phyloP scores from a whole-genome alignment of 225 moss, liverwort and hornwort species.

The Pseudoscleropodium purum region DNA sequence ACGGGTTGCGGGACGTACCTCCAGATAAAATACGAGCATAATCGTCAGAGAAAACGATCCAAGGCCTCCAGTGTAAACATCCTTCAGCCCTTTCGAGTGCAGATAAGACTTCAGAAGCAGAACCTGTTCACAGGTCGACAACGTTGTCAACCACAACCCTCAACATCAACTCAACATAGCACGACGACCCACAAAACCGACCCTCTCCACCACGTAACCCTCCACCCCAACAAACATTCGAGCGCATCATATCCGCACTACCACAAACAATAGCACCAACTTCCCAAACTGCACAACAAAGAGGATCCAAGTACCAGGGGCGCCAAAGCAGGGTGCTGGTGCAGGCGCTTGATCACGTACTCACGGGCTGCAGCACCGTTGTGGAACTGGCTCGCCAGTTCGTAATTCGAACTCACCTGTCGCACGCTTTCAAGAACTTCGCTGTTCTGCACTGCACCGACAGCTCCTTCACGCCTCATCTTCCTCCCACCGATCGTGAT shows the following conservation, averaged over 20 bases:
- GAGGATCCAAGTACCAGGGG: constrained; percentile 60
- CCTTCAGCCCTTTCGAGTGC: constrained; percentile 74
- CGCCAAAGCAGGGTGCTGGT: constrained; percentile 72
- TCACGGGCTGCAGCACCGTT: constrained; percentile 92
- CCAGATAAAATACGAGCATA: constrained; percentile 97
- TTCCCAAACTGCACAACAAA: neutral
- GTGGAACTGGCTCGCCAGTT: constrained; percentile 72
- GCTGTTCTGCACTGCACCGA: neutral
- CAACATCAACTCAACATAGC: neutral
- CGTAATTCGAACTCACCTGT: constrained; percentile 52
- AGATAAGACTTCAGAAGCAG: constrained; percentile 86
- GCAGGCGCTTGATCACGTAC: constrained; percentile 82
- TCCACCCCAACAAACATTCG: neutral
- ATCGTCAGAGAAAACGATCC: constrained; percentile 97
- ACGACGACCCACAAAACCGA: neutral
- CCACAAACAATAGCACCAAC: neutral
- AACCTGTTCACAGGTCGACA: constrained; percentile 42
- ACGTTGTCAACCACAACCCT: neutral
- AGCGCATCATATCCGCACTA: neutral
- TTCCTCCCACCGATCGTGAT: constrained; percentile 88
- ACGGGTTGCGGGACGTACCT: constrained; percentile 27
- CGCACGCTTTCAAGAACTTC: constrained; percentile 21
- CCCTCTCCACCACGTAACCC: neutral
- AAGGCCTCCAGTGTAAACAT: constrained; percentile 94
- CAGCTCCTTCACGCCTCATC: constrained; percentile 43